These are phyloP conservation scores for Aureobasidium musti DNA, from an alignment of 2,329 filamentous ascomycete species.

Conservation along the genomic window DNA sequence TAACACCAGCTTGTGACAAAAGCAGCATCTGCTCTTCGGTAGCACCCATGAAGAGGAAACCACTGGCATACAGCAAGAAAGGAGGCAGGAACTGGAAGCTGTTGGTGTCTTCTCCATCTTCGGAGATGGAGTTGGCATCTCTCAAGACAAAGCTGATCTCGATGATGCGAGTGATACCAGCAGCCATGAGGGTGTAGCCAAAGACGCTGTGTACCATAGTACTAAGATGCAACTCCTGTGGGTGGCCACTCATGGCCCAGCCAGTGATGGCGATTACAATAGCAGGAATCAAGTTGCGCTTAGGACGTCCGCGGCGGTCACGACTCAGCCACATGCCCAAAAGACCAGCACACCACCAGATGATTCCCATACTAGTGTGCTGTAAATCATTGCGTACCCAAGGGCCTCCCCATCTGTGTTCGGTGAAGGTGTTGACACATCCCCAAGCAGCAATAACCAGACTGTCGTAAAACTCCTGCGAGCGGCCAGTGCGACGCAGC, in stretches of 20 bases:
- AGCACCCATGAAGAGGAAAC: constrained; percentile 96
- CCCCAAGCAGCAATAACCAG: constrained; percentile 91
- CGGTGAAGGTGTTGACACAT: constrained; percentile 96
- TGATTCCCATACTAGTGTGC: constrained; percentile 98
- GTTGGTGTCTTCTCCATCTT: constrained; percentile 40
- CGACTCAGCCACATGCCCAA: constrained; percentile 89
- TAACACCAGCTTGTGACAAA: constrained; percentile 71
- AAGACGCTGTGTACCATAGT: constrained; percentile 87
- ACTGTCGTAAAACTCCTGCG: constrained; percentile 96
- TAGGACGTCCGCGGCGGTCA: constrained; percentile 78
- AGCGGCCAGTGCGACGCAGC: constrained; percentile 77
- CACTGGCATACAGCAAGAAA: constrained; percentile 78
- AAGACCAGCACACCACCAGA: constrained; percentile 96
- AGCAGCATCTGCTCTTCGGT: constrained; percentile 94
- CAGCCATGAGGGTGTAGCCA: constrained; percentile 93
- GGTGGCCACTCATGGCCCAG: constrained; percentile 92
- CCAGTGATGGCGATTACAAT: constrained; percentile 91
- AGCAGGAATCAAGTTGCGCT: constrained; percentile 88
- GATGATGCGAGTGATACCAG: constrained; percentile 78
- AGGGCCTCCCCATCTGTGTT: constrained; percentile 85
- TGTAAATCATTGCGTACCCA: constrained; percentile 96
- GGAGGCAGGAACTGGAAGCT: constrained; percentile 54
- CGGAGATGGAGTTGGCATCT: constrained; percentile 58
- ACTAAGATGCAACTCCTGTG: constrained; percentile 79
- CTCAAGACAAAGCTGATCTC: constrained; percentile 86